These are phyloP conservation scores for Orbilia quercus DNA, from an alignment of 2,329 filamentous ascomycete species.

Conservation along the genomic window DNA sequence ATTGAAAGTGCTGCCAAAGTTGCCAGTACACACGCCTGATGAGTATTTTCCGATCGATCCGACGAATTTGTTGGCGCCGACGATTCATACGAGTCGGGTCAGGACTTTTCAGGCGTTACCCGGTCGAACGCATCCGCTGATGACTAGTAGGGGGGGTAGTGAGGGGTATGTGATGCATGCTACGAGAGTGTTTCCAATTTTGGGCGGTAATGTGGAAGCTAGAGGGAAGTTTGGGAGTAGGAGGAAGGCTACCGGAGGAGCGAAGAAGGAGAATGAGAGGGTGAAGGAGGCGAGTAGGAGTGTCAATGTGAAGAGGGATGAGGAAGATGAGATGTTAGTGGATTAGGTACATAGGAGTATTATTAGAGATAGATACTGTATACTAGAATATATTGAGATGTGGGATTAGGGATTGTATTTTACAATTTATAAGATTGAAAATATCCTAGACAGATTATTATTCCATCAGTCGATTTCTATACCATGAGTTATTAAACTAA, in stretches of 20 bases:
- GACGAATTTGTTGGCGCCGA: slow-evolving; percentile 80
- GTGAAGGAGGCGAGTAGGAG: background rate
- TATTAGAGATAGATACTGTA: too few relatives aligned
- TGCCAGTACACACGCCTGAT: slow-evolving; percentile 32
- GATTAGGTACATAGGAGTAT: too few relatives aligned
- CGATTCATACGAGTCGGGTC: slow-evolving; percentile 81
- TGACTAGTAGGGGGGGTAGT: slow-evolving; percentile 86
- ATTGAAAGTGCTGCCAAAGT: slow-evolving; percentile 25
- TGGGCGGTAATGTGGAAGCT: slow-evolving; percentile 81
- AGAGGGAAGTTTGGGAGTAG: slow-evolving; percentile 68
- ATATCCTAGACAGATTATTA: too few relatives aligned
- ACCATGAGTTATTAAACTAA: too few relatives aligned
- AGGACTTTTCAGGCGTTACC: slow-evolving; percentile 91
- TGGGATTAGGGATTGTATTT: background rate
- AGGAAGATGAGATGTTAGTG: background rate
- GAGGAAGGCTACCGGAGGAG: slow-evolving; percentile 18
- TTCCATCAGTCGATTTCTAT: background rate
- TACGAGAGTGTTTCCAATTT: slow-evolving; percentile 78
- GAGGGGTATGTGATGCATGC: slow-evolving; percentile 92
- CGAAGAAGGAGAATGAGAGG: background rate
- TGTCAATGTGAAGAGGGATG: slow-evolving; percentile 13
- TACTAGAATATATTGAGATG: slow-evolving; percentile 3
- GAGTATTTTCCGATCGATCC: slow-evolving; percentile 69
- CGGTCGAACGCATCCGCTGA: slow-evolving; percentile 89
- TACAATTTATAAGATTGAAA: too few relatives aligned